Base-by-base conservation (phyloP, 2,329 filamentous ascomycete species). In the Aureobasidium pullulans region DNA sequence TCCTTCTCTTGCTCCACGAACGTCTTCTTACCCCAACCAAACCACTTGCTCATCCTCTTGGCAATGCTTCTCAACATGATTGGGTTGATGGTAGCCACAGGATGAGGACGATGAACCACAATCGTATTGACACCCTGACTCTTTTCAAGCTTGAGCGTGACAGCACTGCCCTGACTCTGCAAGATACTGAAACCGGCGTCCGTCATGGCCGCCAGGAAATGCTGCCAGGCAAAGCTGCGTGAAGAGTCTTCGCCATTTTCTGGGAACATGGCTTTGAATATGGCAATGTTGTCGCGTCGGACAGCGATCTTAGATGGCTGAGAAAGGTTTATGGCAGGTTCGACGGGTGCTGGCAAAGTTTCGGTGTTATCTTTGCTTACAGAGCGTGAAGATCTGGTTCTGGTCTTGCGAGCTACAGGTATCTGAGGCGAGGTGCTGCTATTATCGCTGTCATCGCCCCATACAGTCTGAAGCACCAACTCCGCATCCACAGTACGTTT, bases 61-160 rank as follows among this genome's bases (percentile, higher is more conserved):
- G 49, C 60, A 37, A 61, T 60, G n/a, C 29, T 56, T 7, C 59
- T 56, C 9, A 62, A 56, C 62, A 60, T 60, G 34, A 63, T 62
- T 1, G 46, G 60, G 52, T 62, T 40, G 39, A 42, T 42, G 6
- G 39, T 42, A 7, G 62, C 43, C 4, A 62, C 62, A 23, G 60
- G 60, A n/a, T 63, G 62, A 10, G 62, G 60, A 6, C 60, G 53
- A 42, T 61, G 59, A 53, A 62, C 61, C 23, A 53, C 56, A 7
- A 62, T 59, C 3, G 36, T 57, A 19, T 47, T 28, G 1, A 42
- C n/a, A 16, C 39, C 39, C 11, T n/a, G 6, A 19, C 43, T 13
- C 19, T 47, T 23, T 2, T 31, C 28, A 13, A 31, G 19, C 16
- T 19, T 46, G 56, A 61, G 59, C 3, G 43, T 42, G 15, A 63